Evolutionary conservation across 139 green algal species (phyloP).

Genomic region (Haematococcus lacustris): DNA sequence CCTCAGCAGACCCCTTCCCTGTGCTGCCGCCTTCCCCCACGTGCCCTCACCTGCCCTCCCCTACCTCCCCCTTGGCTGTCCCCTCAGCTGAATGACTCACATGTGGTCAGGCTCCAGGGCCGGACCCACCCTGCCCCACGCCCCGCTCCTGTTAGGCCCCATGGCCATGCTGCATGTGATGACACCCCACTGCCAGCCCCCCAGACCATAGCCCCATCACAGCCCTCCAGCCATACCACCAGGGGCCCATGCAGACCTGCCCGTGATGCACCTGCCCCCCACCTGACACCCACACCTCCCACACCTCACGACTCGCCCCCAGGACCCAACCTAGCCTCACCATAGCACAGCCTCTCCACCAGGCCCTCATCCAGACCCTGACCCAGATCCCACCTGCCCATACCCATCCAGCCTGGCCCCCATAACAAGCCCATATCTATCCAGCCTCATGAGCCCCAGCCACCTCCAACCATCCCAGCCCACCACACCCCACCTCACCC

Average conservation of each 20-base stretch:
- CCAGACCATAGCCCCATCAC: no score
- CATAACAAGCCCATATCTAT: no score
- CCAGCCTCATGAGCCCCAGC: no score
- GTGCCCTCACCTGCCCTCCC: neutral
- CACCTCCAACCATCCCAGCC: neutral
- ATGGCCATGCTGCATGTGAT: neutral
- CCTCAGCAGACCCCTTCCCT: neutral
- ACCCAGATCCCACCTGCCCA: no score
- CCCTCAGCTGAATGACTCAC: neutral
- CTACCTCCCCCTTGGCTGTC: neutral
- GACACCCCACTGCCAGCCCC: no score
- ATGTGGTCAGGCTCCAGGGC: neutral
- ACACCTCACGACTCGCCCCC: no score
- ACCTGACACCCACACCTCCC: constrained; percentile 34
- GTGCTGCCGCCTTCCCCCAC: neutral
- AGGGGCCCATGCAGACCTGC: neutral
- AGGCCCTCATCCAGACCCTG: no score
- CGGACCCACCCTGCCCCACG: neutral
- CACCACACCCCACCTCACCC: constrained; percentile 47
- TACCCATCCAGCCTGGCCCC: no score
- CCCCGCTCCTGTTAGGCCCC: neutral
- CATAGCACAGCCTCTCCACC: no score
- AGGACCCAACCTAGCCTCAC: no score
- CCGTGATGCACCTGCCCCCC: neutral
- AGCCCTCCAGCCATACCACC: no score